Conservation (phyloP, 306 rosid genomes). For the Cyclanthera cordifolia region DNA sequence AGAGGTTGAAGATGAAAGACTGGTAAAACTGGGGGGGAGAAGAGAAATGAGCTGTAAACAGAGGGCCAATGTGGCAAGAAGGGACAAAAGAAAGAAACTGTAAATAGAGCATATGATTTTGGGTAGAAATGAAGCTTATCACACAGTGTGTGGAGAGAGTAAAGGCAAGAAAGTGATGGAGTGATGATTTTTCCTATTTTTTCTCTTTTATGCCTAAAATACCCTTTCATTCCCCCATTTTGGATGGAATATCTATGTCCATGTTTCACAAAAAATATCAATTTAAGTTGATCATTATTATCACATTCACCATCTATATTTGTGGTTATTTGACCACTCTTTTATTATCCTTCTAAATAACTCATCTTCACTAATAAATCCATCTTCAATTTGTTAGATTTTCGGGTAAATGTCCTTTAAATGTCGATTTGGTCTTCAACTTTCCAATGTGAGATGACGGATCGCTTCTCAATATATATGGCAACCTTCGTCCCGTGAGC, state of each 20-base stretch:
- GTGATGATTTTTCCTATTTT: background rate
- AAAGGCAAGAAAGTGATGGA: conserved; percentile 6
- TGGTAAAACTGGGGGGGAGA: conserved; percentile 8
- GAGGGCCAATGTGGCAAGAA: conserved; percentile 20
- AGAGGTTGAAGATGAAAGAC: conserved; percentile 1
- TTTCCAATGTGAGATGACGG: too few relatives aligned
- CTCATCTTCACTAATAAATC: too few relatives aligned
- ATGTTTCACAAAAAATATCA: background rate
- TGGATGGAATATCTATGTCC: background rate
- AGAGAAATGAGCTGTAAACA: background rate
- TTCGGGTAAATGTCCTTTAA: too few relatives aligned
- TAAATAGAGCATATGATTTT: conserved; percentile 31
- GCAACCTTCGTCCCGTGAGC: too few relatives aligned
- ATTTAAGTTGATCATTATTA: background rate
- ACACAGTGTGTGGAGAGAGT: background rate
- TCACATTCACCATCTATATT: background rate
- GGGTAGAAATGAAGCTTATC: background rate
- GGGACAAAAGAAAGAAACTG: conserved; percentile 31
- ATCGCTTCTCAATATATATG: too few relatives aligned
- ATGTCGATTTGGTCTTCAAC: too few relatives aligned
- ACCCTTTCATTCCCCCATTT: background rate
- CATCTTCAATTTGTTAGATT: too few relatives aligned
- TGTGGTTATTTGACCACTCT: background rate
- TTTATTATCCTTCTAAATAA: too few relatives aligned
- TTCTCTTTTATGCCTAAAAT: background rate